phyloP scores from a whole-genome alignment of 495 filamentous ascomycete genomes.

The Aspergillus sclerotioniger region DNA sequence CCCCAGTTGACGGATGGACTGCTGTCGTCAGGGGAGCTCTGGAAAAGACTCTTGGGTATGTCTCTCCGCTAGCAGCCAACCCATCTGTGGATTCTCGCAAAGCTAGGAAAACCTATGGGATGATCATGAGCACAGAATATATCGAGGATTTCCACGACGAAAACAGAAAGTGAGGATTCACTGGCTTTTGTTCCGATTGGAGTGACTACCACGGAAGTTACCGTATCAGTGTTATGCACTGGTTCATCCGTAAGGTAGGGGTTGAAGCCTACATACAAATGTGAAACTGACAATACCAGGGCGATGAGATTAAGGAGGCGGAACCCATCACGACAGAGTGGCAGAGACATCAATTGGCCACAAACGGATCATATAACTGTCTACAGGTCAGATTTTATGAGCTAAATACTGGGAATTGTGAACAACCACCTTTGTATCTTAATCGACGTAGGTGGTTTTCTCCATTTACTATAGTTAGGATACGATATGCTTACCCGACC shows the following conservation, averaged over 20 bases:
- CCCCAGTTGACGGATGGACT: constrained; percentile 37
- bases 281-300: constrained; percentile 11
- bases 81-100: constrained; percentile 30
- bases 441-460: constrained; percentile 14
- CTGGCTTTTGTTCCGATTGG: constrained; percentile 11
- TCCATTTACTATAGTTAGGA: neutral
- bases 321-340: constrained; percentile 17
- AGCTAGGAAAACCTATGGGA: constrained; percentile 41
- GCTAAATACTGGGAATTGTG: constrained; percentile 9
- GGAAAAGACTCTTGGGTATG: constrained; percentile 32
- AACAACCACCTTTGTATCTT: constrained; percentile 12
- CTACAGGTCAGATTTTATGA: constrained; percentile 16
- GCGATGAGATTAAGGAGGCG: constrained; percentile 22
- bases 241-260: constrained; percentile 30
- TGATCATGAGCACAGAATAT: constrained; percentile 15
- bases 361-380: constrained; percentile 11
- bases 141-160: constrained; percentile 21
- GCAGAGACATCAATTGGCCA: constrained; percentile 5
- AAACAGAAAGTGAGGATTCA: constrained; percentile 18
- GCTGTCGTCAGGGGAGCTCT: constrained; percentile 44
- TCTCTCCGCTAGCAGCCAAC: constrained; percentile 17
- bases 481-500: neutral
- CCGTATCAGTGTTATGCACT: constrained; percentile 20
- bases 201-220: constrained; percentile 18
- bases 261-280: neutral